Conservation (phyloP, 2,329 filamentous ascomycete genomes). For the Arthrobotrys musiformis region DNA sequence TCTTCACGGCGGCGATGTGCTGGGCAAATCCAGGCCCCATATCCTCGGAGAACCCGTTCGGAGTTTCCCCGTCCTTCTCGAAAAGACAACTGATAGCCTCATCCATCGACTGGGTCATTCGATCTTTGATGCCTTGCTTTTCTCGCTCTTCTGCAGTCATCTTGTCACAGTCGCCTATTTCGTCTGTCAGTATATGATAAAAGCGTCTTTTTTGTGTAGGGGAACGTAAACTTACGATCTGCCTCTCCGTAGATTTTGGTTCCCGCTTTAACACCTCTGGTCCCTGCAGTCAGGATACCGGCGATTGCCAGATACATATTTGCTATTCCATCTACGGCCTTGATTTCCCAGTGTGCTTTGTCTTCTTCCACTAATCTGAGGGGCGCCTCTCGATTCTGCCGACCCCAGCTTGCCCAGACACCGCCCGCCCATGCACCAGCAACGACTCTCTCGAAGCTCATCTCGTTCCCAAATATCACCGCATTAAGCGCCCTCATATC, state of each 20-base stretch:
- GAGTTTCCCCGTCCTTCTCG: slow-evolving; percentile 62
- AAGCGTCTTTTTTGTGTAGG: not conserved
- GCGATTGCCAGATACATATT: slow-evolving; percentile 79
- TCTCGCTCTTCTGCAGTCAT: slow-evolving; percentile 66
- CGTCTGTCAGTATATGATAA: not conserved
- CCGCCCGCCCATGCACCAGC: slow-evolving; percentile 83
- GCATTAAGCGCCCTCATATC: slow-evolving; percentile 75
- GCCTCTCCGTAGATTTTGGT: slow-evolving; percentile 67
- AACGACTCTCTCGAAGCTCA: slow-evolving; percentile 75
- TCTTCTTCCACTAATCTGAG: slow-evolving; percentile 72
- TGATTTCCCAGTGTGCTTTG: slow-evolving; percentile 78
- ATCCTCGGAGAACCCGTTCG: slow-evolving; percentile 63
- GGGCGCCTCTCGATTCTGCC: slow-evolving; percentile 80
- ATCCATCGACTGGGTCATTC: slow-evolving; percentile 68
- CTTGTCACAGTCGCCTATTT: slow-evolving; percentile 66
- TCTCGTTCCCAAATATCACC: slow-evolving; percentile 73
- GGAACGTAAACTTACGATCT: slow-evolving; percentile 61
- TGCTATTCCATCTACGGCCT: slow-evolving; percentile 79
- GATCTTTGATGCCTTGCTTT: slow-evolving; percentile 68
- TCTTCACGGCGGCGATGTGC: slow-evolving; percentile 9
- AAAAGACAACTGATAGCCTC: slow-evolving; percentile 69
- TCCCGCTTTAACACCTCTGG: slow-evolving; percentile 67
- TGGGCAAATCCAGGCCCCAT: slow-evolving; percentile 62
- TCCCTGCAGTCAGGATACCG: slow-evolving; percentile 71
- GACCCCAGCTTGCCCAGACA: slow-evolving; percentile 81